Percentiles rank a stretch among this genome's conserved stretches.
phyloP scores from a whole-genome alignment of 805 yeast species.

The Isabelozyma pseudorhagii region DNA sequence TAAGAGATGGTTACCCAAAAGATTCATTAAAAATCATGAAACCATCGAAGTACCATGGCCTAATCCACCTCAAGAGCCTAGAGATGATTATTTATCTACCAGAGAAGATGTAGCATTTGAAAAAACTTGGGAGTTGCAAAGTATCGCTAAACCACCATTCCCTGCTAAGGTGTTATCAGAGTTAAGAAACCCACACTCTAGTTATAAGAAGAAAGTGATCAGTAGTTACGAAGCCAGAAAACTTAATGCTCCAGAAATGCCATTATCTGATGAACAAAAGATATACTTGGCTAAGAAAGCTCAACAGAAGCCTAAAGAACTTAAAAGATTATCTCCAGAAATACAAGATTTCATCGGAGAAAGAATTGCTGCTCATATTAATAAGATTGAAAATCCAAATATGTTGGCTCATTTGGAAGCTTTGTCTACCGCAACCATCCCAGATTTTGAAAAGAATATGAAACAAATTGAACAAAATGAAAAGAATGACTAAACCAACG shows the following conservation, averaged over 20 bases:
- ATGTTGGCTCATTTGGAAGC: constrained; percentile 38
- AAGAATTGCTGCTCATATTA: constrained; percentile 41
- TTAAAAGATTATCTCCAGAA: constrained; percentile 45
- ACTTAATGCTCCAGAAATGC: constrained; percentile 74
- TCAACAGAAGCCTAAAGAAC: constrained; percentile 31
- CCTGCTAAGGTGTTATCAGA: constrained; percentile 65
- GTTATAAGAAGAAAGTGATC: constrained; percentile 53
- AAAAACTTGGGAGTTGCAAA: constrained; percentile 71
- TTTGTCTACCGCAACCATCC: constrained; percentile 25
- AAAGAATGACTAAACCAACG: neutral
- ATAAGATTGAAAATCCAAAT: constrained; percentile 30
- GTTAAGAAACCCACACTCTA: constrained; percentile 75
- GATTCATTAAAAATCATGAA: constrained; percentile 70
- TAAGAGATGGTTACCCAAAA: constrained; percentile 69
- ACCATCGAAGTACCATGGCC: constrained; percentile 89
- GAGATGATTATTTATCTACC: constrained; percentile 61
- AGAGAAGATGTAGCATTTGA: constrained; percentile 54
- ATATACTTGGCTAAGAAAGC: constrained; percentile 56
- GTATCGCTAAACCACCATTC: constrained; percentile 62
- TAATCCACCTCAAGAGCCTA: constrained; percentile 49
- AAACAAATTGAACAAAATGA: constrained; percentile 13
- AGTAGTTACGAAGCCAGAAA: constrained; percentile 60
- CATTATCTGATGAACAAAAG: constrained; percentile 60
- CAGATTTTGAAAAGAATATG: constrained; percentile 30
- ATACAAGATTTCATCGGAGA: constrained; percentile 54